These are phyloP conservation scores for Curvularia lunata DNA, from an alignment of 2,329 filamentous ascomycete species.

Conservation along the genomic window DNA sequence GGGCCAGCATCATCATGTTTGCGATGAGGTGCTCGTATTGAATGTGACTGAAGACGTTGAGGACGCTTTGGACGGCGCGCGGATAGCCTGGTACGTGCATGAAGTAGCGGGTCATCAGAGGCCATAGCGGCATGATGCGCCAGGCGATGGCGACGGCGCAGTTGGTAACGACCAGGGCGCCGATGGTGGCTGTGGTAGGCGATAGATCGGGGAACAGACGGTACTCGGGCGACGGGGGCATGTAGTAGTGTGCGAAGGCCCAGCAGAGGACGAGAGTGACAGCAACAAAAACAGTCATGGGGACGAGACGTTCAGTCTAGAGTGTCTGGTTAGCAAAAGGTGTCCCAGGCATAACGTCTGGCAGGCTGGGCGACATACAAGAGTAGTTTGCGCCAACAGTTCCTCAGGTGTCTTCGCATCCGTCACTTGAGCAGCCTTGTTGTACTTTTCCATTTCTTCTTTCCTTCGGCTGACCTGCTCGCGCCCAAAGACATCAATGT, in stretches of 20 bases:
- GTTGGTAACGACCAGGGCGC: slow-evolving; percentile 67
- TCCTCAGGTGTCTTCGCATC: slow-evolving; percentile 36
- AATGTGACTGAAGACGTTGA: slow-evolving; percentile 74
- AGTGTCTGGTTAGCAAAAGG: slow-evolving; percentile 1
- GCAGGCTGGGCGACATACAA: slow-evolving; percentile 29
- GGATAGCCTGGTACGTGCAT: slow-evolving; percentile 60
- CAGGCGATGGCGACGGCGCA: slow-evolving; percentile 63
- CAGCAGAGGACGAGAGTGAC: slow-evolving; percentile 33
- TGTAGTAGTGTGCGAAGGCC: slow-evolving; percentile 44
- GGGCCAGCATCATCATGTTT: slow-evolving; percentile 71
- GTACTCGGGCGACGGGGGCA: slow-evolving; percentile 35
- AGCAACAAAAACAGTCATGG: slow-evolving; percentile 46
- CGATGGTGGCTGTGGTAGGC: slow-evolving; percentile 57
- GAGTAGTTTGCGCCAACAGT: slow-evolving; percentile 40
- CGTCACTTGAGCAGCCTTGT: slow-evolving; percentile 29
- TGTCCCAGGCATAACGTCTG: no score
- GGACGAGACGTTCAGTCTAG: slow-evolving; percentile 45
- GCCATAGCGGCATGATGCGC: slow-evolving; percentile 70
- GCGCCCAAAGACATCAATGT: slow-evolving; percentile 43
- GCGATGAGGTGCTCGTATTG: slow-evolving; percentile 60
- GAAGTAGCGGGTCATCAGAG: slow-evolving; percentile 68
- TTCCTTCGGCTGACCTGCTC: slow-evolving; percentile 41
- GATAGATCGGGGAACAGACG: slow-evolving; percentile 46
- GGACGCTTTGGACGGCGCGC: slow-evolving; percentile 65
- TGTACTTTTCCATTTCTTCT: slow-evolving; percentile 37